Base-by-base conservation (phyloP, 345 rosid species). In the Carallia brachiata region DNA sequence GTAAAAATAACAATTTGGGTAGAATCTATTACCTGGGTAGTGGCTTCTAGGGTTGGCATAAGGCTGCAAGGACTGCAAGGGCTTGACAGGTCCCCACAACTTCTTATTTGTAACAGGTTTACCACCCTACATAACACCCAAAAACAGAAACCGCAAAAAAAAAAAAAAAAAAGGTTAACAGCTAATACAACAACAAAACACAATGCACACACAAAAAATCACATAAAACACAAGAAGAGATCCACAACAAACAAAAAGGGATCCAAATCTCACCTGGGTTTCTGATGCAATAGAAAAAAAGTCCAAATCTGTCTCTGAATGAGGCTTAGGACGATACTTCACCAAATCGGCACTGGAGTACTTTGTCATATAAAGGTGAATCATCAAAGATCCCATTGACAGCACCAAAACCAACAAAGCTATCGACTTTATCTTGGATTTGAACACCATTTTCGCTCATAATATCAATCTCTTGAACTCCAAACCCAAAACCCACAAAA, bases 381-480 rank as follows among this genome's bases (percentile, higher is more conserved):
- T 78, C 78, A 96, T 67, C 34, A 96, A 75, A 72, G 98, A 96
- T 78, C 83, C 93, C 63, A 83, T 77, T 23, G 99, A 96, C 70
- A 96, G 75, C 54, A 85, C 73, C 66, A 92, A 71, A 36, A 91
- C 96, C 28, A 90, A 69, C 1, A 96, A 80, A 63, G 92, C 96
- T 69, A 91, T 82, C 97, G 94, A 88, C 77, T 96, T 96, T 61
- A 96, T 89, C 81, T 86, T 92, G 36, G 99, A 88, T 82, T 85
- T 89, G 78, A 87, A 84, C 77, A 81, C 78, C 99, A 96, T 88
- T 81, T 69, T 74, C 69, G 53, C 15, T 71, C 80, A 77, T 67
- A 37, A 36, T 69, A 70, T 28, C 31, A 0, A 16, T 31, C 15
- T 36, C 12, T 52, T 30, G 67, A 23, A 50, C 40, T 69, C 39